Conservation (phyloP, 2,329 filamentous ascomycete species). For the Beauveria pseudobassiana region DNA sequence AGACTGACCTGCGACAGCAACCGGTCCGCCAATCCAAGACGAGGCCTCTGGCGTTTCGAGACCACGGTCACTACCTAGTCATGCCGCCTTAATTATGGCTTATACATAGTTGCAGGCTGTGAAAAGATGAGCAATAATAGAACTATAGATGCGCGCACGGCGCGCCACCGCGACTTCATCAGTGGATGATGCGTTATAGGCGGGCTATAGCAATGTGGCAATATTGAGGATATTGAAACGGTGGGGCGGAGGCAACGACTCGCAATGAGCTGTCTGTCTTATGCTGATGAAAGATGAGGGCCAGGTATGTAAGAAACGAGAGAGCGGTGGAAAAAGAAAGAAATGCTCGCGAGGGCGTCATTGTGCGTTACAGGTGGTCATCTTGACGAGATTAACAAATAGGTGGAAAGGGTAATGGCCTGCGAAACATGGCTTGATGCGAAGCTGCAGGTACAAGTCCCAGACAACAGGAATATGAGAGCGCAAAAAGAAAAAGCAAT, state of each 20-base stretch:
- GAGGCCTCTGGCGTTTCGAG: background rate
- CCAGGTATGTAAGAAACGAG: background rate
- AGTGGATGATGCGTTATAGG: too few species aligned
- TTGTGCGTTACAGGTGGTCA: background rate
- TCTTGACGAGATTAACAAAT: background rate
- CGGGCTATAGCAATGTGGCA: too few species aligned
- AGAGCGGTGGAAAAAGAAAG: background rate
- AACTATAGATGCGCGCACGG: too few species aligned
- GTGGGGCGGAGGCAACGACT: too few species aligned
- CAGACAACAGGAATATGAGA: too few species aligned
- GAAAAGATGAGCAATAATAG: background rate
- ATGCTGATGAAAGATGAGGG: too few species aligned
- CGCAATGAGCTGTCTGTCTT: too few species aligned
- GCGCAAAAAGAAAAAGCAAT: too few species aligned
- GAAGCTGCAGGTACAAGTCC: too few species aligned
- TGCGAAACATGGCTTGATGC: background rate
- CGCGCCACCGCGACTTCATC: too few species aligned
- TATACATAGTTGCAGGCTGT: background rate
- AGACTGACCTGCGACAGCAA: constrained; percentile 2
- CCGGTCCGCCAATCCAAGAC: background rate
- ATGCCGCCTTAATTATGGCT: too few species aligned
- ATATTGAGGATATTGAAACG: too few species aligned
- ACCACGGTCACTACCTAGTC: background rate
- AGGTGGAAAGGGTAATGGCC: background rate
- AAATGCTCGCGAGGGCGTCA: background rate